phyloP scores from a whole-genome alignment of 495 filamentous ascomycete genomes.

The Astrocystis sublimbata region DNA sequence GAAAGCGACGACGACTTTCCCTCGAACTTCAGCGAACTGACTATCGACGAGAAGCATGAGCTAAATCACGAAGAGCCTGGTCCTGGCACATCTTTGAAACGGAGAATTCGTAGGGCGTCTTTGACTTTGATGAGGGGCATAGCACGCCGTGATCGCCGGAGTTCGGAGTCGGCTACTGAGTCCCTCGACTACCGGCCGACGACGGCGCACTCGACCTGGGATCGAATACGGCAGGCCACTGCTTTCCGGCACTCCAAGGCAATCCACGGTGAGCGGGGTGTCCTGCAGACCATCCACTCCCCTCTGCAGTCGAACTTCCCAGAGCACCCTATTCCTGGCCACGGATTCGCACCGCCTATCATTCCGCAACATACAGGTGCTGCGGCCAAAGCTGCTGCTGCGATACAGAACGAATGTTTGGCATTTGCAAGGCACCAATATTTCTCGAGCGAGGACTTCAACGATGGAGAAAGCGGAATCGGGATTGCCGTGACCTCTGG shows the following conservation, averaged over 20 bases:
- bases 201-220: constrained; percentile 50
- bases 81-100: constrained; percentile 37
- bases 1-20: constrained; percentile 26
- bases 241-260: constrained; percentile 50
- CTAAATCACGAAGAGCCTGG: constrained; percentile 17
- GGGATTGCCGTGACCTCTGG: constrained; percentile 65
- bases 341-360: constrained; percentile 50
- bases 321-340: constrained; percentile 47
- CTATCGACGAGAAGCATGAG: constrained; percentile 26
- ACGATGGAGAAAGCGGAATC: constrained; percentile 77
- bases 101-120: constrained; percentile 53
- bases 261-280: constrained; percentile 33
- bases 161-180: constrained; percentile 37
- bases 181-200: constrained; percentile 43
- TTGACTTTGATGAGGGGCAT: constrained; percentile 52
- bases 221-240: constrained; percentile 49
- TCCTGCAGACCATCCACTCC: constrained; percentile 37
- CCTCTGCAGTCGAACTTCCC: constrained; percentile 38
- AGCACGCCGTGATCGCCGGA: constrained; percentile 48
- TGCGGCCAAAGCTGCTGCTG: constrained; percentile 70
- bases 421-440: constrained; percentile 30
- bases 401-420: constrained; percentile 62
- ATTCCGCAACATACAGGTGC: constrained; percentile 60
- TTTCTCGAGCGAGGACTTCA: constrained; percentile 35
- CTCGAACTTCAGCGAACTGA: constrained; percentile 21